Conservation (phyloP, 1,284 basidiomycete genomes). For the Irpex sp. region DNA sequence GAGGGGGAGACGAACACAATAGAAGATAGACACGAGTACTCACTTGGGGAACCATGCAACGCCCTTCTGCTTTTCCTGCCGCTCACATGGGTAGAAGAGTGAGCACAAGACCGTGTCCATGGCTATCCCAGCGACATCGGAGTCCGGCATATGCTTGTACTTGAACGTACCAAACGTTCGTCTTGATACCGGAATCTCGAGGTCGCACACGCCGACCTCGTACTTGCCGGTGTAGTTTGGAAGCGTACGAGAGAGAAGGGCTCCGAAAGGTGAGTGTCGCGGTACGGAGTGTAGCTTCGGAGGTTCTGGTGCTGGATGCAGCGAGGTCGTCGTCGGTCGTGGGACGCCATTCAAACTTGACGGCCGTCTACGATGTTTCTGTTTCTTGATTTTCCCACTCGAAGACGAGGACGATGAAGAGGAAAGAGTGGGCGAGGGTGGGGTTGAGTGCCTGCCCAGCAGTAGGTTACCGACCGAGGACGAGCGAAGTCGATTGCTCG, state of each 20-base stretch:
- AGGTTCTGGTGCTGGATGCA: slow-evolving; percentile 11
- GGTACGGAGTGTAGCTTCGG: slow-evolving; percentile 12
- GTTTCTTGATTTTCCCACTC: neutral
- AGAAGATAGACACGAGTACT: neutral
- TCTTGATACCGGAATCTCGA: slow-evolving; percentile 24
- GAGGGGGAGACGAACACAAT: neutral
- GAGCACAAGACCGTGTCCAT: slow-evolving; percentile 36
- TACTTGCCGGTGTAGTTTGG: slow-evolving; percentile 28
- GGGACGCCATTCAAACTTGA: neutral
- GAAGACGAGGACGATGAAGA: neutral
- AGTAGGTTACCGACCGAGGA: neutral
- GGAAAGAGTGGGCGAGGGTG: neutral
- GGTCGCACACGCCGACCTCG: slow-evolving; percentile 29
- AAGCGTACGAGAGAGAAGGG: slow-evolving; percentile 24
- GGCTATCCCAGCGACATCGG: slow-evolving; percentile 21
- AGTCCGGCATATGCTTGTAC: slow-evolving; percentile 21
- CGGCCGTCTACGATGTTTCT: neutral
- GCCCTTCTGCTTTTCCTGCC: slow-evolving; percentile 8
- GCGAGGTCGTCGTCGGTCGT: slow-evolving; percentile 5
- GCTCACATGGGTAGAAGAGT: slow-evolving; percentile 36
- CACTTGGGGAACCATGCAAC: slow-evolving; percentile 29
- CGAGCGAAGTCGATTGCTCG: neutral
- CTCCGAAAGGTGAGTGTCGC: slow-evolving; percentile 24
- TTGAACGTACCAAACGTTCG: slow-evolving; percentile 28
- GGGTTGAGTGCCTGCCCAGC: neutral